Conservation (phyloP, 306 rosid species). For the Glycine soja region DNA sequence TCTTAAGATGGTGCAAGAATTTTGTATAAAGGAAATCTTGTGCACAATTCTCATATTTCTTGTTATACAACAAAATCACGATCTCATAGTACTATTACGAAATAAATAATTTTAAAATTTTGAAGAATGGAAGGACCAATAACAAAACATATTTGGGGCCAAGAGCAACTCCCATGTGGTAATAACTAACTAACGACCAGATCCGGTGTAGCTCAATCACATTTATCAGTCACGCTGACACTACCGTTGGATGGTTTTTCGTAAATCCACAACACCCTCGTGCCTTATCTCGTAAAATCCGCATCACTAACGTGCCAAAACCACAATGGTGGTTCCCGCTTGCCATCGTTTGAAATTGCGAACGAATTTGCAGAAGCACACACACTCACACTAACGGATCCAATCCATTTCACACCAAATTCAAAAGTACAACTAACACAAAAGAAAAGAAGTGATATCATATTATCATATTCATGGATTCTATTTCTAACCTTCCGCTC, state of each 20-base stretch:
- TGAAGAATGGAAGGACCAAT: too few species aligned
- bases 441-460: slow-evolving; percentile 21
- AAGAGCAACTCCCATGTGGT: too few species aligned
- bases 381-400: slow-evolving; percentile 22
- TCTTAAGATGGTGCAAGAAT: too few species aligned
- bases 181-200: not conserved
- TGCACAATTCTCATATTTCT: too few species aligned
- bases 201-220: not conserved
- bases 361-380: slow-evolving; percentile 2
- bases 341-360: slow-evolving; percentile 54
- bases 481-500: slow-evolving; percentile 72
- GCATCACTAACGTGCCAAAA: not conserved
- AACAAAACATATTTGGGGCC: too few species aligned
- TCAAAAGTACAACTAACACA: not conserved
- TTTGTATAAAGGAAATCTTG: too few species aligned
- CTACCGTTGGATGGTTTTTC: slow-evolving; percentile 40
- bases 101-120: too few species aligned
- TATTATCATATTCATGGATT: slow-evolving; percentile 53
- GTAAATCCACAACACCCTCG: slow-evolving; percentile 4
- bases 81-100: accelerated
- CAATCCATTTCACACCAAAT: not conserved
- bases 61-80: too few species aligned
- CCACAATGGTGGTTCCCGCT: slow-evolving; percentile 58
- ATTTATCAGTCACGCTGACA: not conserved
- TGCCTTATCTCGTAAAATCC: slow-evolving; percentile 1